A percentile compares a stretch with the other conserved stretches of the same genome.
These are phyloP conservation scores for Parietaria judaica DNA, from an alignment of 306 rosid species.

Conservation along the genomic window DNA sequence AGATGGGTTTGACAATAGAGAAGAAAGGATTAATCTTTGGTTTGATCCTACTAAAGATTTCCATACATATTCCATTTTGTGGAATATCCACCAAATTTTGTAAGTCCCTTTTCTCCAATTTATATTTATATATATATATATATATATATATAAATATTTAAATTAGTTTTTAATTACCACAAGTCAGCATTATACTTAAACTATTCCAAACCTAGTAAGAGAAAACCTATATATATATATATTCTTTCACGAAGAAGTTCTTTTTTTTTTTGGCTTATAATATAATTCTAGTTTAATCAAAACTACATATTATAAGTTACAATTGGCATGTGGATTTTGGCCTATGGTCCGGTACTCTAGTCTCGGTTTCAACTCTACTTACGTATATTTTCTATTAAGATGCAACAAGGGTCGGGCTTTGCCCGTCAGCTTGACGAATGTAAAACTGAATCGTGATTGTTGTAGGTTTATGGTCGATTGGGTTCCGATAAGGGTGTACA, in stretches of 20 bases:
- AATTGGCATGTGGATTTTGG: no score
- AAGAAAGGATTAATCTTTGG: slow-evolving; percentile 84
- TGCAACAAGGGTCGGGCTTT: no score
- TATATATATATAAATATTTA: neutral
- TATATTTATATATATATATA: neutral
- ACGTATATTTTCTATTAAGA: no score
- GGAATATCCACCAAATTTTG: slow-evolving; percentile 93
- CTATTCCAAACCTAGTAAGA: no score
- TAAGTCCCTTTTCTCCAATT: slow-evolving; percentile 22
- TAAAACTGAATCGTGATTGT: neutral
- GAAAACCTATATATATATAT: no score
- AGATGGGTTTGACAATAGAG: slow-evolving; percentile 65
- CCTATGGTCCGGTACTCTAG: no score
- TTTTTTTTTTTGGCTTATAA: neutral
- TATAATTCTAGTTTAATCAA: no score
- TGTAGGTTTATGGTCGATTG: slow-evolving; percentile 75
- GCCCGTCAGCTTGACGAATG: neutral
- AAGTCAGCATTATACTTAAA: neutral
- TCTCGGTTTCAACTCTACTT: no score
- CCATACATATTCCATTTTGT: slow-evolving; percentile 73
- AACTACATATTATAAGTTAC: no score
- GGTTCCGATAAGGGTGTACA: slow-evolving; percentile 75
- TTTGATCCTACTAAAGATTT: slow-evolving; percentile 87
- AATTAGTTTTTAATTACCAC: neutral
- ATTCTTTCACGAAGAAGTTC: neutral